A percentile compares a stretch with the other conserved stretches of the same genome.
Conservation (phyloP, 345 rosid genomes). For the Noccaea bulbosa region DNA sequence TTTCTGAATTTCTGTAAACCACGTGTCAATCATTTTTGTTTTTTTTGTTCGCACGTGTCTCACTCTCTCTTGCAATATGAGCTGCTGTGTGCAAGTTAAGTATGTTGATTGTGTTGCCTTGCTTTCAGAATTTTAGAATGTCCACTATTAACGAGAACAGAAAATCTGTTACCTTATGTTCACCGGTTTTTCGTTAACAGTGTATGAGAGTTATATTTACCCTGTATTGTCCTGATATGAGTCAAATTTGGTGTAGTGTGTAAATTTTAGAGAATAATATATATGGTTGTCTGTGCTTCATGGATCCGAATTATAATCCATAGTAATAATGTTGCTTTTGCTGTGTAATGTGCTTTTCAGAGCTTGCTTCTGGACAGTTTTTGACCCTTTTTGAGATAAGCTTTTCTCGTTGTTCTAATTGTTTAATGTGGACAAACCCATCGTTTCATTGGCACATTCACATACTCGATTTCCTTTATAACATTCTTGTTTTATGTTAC, state of each 20-base stretch:
- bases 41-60: background rate
- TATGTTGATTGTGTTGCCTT: slow-evolving; percentile 7
- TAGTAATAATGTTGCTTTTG: background rate
- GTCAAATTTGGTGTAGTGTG: background rate
- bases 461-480: background rate
- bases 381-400: background rate
- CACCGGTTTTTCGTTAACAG: background rate
- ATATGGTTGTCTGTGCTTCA: slow-evolving; percentile 8
- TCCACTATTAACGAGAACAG: background rate
- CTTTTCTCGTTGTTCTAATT: slow-evolving; percentile 3
- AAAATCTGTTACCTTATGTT: background rate
- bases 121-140: background rate
- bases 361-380: background rate
- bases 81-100: background rate
- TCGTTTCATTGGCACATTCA: slow-evolving; percentile 1
- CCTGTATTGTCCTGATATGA: background rate
- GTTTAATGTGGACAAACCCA: slow-evolving; percentile 8
- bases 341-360: slow-evolving; percentile 6
- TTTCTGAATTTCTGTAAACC: slow-evolving; percentile 2
- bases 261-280: background rate
- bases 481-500: slow-evolving; percentile 10
- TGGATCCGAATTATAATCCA: background rate
- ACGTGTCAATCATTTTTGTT: slow-evolving; percentile 11
- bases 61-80: background rate
- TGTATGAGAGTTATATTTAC: background rate